phyloP scores from a whole-genome alignment of 441 rosid genomes.

The Populus hybrid region DNA sequence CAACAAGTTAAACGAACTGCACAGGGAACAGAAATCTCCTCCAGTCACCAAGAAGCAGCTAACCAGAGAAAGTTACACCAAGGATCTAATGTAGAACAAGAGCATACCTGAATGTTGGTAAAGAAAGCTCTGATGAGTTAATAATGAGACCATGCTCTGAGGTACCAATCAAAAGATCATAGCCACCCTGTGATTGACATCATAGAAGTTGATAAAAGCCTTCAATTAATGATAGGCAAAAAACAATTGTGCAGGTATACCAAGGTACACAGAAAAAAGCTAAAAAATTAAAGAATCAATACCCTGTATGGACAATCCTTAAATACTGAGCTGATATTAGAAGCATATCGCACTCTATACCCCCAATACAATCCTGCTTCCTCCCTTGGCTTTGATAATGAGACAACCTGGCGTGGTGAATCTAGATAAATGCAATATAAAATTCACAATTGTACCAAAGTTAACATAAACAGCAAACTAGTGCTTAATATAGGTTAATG shows the following conservation, averaged over 20 bases:
- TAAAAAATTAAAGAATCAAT: background rate
- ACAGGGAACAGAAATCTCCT: background rate
- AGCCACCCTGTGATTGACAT: conserved; percentile 67
- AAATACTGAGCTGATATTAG: conserved; percentile 67
- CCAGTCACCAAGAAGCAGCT: background rate
- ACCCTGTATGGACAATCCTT: conserved; percentile 68
- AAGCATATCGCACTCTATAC: conserved; percentile 88
- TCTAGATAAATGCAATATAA: conserved; percentile 49
- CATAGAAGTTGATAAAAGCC: conserved; percentile 18
- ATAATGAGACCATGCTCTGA: conserved; percentile 84
- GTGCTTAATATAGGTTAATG: background rate
- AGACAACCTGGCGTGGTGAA: conserved; percentile 58
- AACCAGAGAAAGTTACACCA: conserved; percentile 3
- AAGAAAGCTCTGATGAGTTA: conserved; percentile 60
- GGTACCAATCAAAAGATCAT: conserved; percentile 85
- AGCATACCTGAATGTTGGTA: conserved; percentile 71
- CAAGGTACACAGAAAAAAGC: background rate
- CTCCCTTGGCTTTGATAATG: conserved; percentile 70
- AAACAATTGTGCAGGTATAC: background rate
- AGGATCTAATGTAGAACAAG: conserved; percentile 15
- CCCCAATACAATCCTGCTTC: conserved; percentile 90
- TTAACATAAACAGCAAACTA: background rate
- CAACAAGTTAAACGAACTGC: background rate
- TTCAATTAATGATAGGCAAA: conserved; percentile 6
- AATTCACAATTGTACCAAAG: conserved; percentile 10